Conservation (phyloP, 352 stramenopile genomes). For the Peronospora farinosa region DNA sequence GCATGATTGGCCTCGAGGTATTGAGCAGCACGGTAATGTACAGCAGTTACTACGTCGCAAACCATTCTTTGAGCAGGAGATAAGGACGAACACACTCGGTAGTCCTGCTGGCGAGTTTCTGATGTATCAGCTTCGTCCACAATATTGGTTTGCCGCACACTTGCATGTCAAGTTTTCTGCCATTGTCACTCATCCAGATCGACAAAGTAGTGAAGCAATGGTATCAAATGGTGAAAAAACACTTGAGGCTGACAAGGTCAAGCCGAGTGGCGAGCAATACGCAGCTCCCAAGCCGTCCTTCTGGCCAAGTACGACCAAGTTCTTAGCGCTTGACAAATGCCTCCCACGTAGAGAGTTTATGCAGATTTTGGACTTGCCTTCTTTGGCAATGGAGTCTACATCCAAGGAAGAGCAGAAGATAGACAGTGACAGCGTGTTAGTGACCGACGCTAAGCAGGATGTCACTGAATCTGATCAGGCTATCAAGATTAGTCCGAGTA, state of each 20-base stretch:
- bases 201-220: conserved; percentile 6
- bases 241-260: conserved; percentile 3
- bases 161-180: conserved; percentile 98
- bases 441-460: conserved; percentile 8
- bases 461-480: not conserved
- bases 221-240: not conserved
- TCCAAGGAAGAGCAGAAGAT: conserved; percentile 6
- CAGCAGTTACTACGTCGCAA: conserved; percentile 89
- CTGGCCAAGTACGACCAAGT: conserved; percentile 29
- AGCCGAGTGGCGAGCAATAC: conserved; percentile 5
- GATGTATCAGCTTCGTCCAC: conserved; percentile 88
- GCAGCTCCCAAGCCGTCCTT: conserved; percentile 3
- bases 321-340: conserved; percentile 97
- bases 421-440: not conserved
- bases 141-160: conserved; percentile 97
- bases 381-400: conserved; percentile 1
- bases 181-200: conserved; percentile 76
- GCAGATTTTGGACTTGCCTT: conserved; percentile 86
- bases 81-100: conserved; percentile 90
- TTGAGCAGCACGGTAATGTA: conserved; percentile 92
- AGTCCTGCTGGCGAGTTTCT: conserved; percentile 90
- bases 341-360: conserved; percentile 92
- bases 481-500: not conserved
- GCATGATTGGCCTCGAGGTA: conserved; percentile 98
- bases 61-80: conserved; percentile 92